Evolutionary conservation across 495 filamentous ascomycete species (phyloP), one percentile per base, ranked within the genome.

Genomic region (Podospora pseudoanserina): DNA sequence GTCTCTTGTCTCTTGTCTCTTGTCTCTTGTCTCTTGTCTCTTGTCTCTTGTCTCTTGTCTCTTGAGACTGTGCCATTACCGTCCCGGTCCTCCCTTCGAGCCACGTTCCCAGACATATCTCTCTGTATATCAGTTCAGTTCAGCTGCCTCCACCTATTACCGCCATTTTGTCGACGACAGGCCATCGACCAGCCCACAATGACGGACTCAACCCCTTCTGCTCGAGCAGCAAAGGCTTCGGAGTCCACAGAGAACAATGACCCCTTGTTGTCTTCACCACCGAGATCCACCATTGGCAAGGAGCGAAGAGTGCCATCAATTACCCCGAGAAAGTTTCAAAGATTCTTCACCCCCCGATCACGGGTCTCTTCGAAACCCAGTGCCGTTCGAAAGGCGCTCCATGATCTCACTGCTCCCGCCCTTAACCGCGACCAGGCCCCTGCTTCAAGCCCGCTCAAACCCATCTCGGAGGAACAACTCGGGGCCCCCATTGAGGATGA

Each of bases 281-380:
- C 79, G 0, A 69, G 77, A 56, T 39, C 73, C 1, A 70, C 64
- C 66, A 75, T 71, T 39, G 75, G 77, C 58, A 83, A 83, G 70
- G 82, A 84, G 72, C 75, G 79, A 66, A 74, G 81, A 53, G 77
- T 81, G 61, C 84, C 84, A 27, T 86, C 84, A 19, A 82, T 93
- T 62, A 93, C 90, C 30, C 90, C 90, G 53, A 82, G 89, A 64
- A 89, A 88, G 64, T 96, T 96, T 73, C 87, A 79, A 55, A 84
- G 87, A 32, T 97, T 97, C 81, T 97, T 96, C 73, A 94, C 91
- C 16, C 93, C 93, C 62, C 85, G 81, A 19, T 77, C 80, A 30
- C 74, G 81, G 58, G 80, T 81, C 71, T 78, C 67, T 68, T 76
- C 72, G 68, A 74, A 72, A 78, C 85, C 70, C 3, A 86, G 80